Evolutionary conservation across 2,329 filamentous ascomycete species (phyloP).

Genomic region (Periconia digitata): DNA sequence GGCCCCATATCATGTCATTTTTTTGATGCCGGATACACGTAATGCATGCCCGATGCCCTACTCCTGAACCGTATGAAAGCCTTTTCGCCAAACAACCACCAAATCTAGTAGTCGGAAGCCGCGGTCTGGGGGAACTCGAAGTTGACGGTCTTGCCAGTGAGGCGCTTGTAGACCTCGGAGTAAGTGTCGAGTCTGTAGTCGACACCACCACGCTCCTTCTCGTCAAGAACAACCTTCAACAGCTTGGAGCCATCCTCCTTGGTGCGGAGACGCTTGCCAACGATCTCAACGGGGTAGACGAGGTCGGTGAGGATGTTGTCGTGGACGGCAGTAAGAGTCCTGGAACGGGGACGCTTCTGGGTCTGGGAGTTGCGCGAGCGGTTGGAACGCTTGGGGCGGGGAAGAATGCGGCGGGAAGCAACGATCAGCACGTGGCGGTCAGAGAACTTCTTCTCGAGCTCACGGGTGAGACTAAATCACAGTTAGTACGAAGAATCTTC

Average conservation of each 20-base stretch:
- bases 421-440: conserved; percentile 99
- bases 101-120: conserved; percentile 75
- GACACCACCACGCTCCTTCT: conserved; percentile 99
- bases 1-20: conserved; percentile 41
- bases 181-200: conserved; percentile 99
- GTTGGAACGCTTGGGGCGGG: conserved; percentile 97
- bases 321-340: conserved; percentile 98
- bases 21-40: conserved; percentile 43
- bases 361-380: conserved; percentile 94
- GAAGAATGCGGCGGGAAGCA: conserved; percentile 96
- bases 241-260: conserved; percentile 98
- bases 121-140: conserved; percentile 97
- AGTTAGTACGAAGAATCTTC: conserved; percentile 8
- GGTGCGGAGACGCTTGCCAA: conserved; percentile 97
- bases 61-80: conserved; percentile 38
- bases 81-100: conserved; percentile 24
- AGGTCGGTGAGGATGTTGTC: conserved; percentile 97
- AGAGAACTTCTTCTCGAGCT: conserved; percentile 99
- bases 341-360: conserved; percentile 97
- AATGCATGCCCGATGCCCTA: conserved; percentile 43
- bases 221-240: conserved; percentile 98
- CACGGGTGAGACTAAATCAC: conserved; percentile 81
- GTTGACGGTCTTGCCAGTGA: conserved; percentile 93
- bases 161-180: conserved; percentile 97
- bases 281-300: conserved; percentile 99